phyloP scores from a whole-genome alignment of 495 filamentous ascomycete species.

The Penicilliopsis zonata region DNA sequence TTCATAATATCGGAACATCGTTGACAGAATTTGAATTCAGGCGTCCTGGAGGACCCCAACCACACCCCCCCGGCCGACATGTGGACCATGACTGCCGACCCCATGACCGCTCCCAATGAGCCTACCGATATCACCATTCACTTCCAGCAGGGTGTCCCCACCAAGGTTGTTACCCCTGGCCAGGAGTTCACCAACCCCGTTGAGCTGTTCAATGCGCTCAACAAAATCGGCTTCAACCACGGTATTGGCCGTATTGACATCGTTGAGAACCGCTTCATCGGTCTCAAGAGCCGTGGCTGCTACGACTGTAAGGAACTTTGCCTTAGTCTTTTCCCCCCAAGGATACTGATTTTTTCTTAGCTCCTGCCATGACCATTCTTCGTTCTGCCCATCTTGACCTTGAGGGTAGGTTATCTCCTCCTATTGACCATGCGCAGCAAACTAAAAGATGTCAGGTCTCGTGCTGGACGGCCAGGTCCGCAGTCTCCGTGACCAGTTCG shows the following conservation, averaged over 20 bases:
- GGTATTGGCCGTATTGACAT: slow-evolving; percentile 88
- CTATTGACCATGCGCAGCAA: not conserved
- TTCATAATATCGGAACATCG: slow-evolving; percentile 43
- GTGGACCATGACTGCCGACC: slow-evolving; percentile 75
- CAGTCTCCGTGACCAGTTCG: slow-evolving; percentile 64
- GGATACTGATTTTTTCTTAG: not conserved
- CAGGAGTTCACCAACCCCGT: slow-evolving; percentile 55
- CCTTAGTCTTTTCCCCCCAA: slow-evolving; percentile 60
- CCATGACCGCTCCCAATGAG: slow-evolving; percentile 60
- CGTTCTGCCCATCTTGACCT: slow-evolving; percentile 1
- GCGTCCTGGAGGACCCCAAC: slow-evolving; percentile 34
- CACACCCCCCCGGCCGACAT: slow-evolving; percentile 60
- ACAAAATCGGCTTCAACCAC: slow-evolving; percentile 62
- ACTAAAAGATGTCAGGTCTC: slow-evolving; percentile 63
- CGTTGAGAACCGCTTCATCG: slow-evolving; percentile 80
- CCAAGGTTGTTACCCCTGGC: slow-evolving; percentile 48
- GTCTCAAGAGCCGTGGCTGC: slow-evolving; percentile 79
- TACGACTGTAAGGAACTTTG: slow-evolving; percentile 77
- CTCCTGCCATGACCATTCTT: slow-evolving; percentile 1
- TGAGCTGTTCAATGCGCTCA: slow-evolving; percentile 68
- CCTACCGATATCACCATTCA: slow-evolving; percentile 64
- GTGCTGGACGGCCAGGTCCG: slow-evolving; percentile 78
- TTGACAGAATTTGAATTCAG: not conserved
- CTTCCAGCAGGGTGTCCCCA: slow-evolving; percentile 80
- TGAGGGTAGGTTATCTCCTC: slow-evolving; percentile 11